Evolutionary conservation across 345 rosid genomes (phyloP), one percentile per base, ranked within the genome.

Genomic region (Rubroshorea leprosula): DNA sequence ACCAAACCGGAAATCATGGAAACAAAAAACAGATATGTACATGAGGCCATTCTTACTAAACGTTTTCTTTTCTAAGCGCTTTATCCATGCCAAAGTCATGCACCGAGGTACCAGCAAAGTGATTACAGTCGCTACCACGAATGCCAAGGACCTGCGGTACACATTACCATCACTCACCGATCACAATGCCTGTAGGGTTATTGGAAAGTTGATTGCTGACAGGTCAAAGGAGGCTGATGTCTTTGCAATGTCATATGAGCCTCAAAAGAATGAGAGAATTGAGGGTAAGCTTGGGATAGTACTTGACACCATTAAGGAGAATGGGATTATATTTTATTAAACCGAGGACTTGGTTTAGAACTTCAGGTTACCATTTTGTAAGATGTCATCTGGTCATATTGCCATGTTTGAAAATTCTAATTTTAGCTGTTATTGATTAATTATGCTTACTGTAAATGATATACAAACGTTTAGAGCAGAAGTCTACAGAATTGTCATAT

Each of bases 11-110:
- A 88, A 91, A 71, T 91, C 95, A 46, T 91, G 98, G 98, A 87
- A 84, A 68, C 98, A 85, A 62, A 91, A 88, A 75, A 88, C 98
- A 17, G 98, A 91, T 57, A 87, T 85, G 96, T 88, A 82, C 73
- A 83, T 87, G 98, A 76, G 89, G 48, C 97, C 97, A 31, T 90
- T 90, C 77, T 56, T 85, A 24, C 84, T 90, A 0, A 87, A 90
- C 19, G 87, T 90, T 23, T 90, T 85, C 80, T 83, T 90, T 71
- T 90, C 96, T 0, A 90, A 83, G 79, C 79, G 64, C 57, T 90
- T 87, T 55, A 57, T 90, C 44, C 96, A 90, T 54, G 96, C 96
- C 2, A 90, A 90, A 66, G 97, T 87, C 62, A 87, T 90, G 89
- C 97, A 90, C 70, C 77, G 96, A 6, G 76, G 80, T 24, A 91